Evolutionary conservation across 352 stramenopile genomes (phyloP).

Genomic region (Globisporangium heterothallicum): DNA sequence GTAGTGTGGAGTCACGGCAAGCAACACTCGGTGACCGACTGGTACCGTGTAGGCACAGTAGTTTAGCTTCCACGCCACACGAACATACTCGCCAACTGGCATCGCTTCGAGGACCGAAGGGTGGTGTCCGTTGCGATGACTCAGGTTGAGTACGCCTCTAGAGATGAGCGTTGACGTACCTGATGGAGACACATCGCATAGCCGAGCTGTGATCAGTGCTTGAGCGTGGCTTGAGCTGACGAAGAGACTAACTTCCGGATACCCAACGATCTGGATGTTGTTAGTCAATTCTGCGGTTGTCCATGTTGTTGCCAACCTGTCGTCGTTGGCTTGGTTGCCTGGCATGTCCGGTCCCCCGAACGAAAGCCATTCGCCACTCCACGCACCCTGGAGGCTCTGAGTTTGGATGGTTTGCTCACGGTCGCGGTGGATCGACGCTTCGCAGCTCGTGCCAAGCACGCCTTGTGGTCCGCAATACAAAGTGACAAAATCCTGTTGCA

Average conservation of each 20-base stretch:
- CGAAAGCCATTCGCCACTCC: constrained; percentile 49
- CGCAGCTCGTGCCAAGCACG: neutral
- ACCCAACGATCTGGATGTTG: constrained; percentile 31
- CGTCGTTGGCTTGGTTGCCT: constrained; percentile 30
- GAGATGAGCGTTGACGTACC: constrained; percentile 40
- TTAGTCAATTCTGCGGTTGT: constrained; percentile 13
- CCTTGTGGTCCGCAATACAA: constrained; percentile 20
- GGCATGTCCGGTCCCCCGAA: constrained; percentile 48
- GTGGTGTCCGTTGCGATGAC: constrained; percentile 31
- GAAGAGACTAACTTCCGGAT: constrained; percentile 30
- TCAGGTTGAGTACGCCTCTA: constrained; percentile 39
- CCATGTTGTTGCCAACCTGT: constrained; percentile 32
- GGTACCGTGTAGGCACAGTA: constrained; percentile 34
- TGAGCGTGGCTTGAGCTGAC: constrained; percentile 33
- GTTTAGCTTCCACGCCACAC: constrained; percentile 34
- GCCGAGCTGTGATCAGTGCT: constrained; percentile 28
- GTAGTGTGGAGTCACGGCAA: constrained; percentile 40
- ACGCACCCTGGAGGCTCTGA: constrained; percentile 34
- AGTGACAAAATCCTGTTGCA: constrained; percentile 33
- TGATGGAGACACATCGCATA: constrained; percentile 38
- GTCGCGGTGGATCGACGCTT: too few relatives aligned
- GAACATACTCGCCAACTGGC: constrained; percentile 21
- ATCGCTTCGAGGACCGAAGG: constrained; percentile 26
- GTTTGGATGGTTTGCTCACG: constrained; percentile 18
- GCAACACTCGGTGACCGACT: constrained; percentile 24